Evolutionary conservation across 1,284 basidiomycete species (phyloP).

Genomic region (Puccinia hordei): DNA sequence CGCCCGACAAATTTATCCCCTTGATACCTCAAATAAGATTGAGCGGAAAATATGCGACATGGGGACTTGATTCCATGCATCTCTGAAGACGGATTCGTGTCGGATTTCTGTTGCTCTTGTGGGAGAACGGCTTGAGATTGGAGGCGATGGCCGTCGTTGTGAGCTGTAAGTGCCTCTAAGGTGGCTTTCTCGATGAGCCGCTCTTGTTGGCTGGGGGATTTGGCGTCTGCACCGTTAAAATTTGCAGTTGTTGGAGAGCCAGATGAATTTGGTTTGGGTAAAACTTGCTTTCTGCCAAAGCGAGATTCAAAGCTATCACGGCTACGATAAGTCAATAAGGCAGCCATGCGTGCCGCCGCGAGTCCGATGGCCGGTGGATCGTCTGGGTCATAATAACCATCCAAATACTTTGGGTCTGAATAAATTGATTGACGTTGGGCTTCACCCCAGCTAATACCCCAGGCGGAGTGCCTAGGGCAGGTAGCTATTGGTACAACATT

Average conservation of each 20-base stretch:
- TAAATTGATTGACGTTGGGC: conserved; percentile 95
- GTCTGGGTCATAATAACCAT: conserved; percentile 75
- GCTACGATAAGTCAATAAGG: conserved; percentile 87
- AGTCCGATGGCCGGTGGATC: conserved; percentile 79
- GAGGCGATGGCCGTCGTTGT: conserved; percentile 78
- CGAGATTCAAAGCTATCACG: conserved; percentile 89
- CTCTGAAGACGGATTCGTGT: conserved; percentile 39
- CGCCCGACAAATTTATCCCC: conserved; percentile 72
- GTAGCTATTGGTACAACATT: conserved; percentile 89
- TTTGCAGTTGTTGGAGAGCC: conserved; percentile 55
- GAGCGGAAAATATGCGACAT: conserved; percentile 74
- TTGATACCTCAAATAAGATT: conserved; percentile 94
- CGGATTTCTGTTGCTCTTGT: conserved; percentile 42
- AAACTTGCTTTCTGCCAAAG: conserved; percentile 74
- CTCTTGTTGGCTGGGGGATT: too few relatives aligned
- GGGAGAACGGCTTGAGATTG: conserved; percentile 54
- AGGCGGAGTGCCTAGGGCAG: conserved; percentile 89
- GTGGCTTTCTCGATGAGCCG: conserved; percentile 56
- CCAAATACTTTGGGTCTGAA: conserved; percentile 83
- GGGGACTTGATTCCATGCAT: conserved; percentile 23
- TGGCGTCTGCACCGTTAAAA: conserved; percentile 58
- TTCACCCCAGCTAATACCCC: conserved; percentile 99
- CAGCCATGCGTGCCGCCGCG: conserved; percentile 91
- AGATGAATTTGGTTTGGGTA: conserved; percentile 57
- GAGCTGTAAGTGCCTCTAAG: conserved; percentile 68